Evolutionary conservation across 1,139 yeast species (phyloP).

Genomic region (Spencermartinsiella ligniputridi): DNA sequence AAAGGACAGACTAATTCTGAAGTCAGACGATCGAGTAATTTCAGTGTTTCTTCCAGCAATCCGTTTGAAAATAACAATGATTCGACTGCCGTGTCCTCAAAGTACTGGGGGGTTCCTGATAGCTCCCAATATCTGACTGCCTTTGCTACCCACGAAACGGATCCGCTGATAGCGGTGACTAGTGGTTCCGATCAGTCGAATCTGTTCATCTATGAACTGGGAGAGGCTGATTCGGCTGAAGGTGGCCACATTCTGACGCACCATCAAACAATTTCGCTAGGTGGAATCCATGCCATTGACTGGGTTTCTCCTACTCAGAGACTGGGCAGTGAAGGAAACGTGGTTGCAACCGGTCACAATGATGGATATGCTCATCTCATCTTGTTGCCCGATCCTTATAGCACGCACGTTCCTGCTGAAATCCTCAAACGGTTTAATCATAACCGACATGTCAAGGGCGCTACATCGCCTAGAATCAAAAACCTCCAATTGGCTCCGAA

Average conservation of each 20-base stretch:
- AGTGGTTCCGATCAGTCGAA: constrained; percentile 54
- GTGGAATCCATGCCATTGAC: constrained; percentile 58
- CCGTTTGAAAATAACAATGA: neutral
- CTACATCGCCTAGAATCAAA: constrained; percentile 33
- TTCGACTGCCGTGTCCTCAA: constrained; percentile 13
- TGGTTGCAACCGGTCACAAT: constrained; percentile 63
- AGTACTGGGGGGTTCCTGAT: constrained; percentile 71
- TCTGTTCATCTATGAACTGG: constrained; percentile 58
- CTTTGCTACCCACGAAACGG: constrained; percentile 43
- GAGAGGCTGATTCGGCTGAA: constrained; percentile 7
- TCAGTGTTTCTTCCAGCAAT: neutral
- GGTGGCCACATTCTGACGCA: constrained; percentile 48
- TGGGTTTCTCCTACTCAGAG: constrained; percentile 50
- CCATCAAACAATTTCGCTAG: constrained; percentile 68
- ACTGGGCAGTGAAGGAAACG: constrained; percentile 35
- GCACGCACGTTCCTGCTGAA: constrained; percentile 54
- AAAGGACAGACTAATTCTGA: neutral
- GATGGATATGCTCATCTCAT: constrained; percentile 67
- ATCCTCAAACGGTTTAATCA: constrained; percentile 74
- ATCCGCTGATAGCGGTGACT: constrained; percentile 57
- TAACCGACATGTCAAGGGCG: constrained; percentile 46
- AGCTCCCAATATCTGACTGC: constrained; percentile 53
- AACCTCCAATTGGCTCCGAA: constrained; percentile 37
- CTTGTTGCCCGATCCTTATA: constrained; percentile 54
- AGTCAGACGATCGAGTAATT: neutral